Conservation (phyloP, 768 basidiomycete genomes). For the Suillus bovinus region DNA sequence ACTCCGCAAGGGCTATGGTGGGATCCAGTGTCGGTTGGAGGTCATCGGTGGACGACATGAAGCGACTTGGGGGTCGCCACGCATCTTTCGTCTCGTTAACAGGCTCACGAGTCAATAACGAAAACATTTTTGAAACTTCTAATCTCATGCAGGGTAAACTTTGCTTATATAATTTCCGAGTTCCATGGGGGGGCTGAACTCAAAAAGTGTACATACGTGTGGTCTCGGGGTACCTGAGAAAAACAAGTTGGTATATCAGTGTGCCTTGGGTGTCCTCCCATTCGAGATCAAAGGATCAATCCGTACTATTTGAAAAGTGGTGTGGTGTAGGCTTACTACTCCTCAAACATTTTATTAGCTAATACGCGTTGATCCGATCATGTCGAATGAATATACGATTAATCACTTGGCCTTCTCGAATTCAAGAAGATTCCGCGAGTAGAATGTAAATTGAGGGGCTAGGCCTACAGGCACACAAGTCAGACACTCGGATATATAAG, state of each 20-base stretch:
- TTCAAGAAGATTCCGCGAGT: not conserved
- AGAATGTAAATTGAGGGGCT: not conserved
- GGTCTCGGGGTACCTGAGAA: constrained; percentile 4
- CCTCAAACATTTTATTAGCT: too few species aligned
- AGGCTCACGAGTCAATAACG: constrained; percentile 2
- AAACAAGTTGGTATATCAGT: not conserved
- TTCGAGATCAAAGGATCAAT: too few species aligned
- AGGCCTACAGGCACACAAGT: constrained; percentile 1
- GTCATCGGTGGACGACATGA: constrained; percentile 28
- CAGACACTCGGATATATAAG: not conserved
- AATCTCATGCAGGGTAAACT: not conserved
- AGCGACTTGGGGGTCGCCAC: constrained; percentile 22
- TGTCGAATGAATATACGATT: too few species aligned
- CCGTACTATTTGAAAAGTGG: too few species aligned
- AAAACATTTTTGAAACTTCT: constrained; percentile 3
- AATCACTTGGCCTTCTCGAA: not conserved
- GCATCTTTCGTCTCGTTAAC: constrained; percentile 16
- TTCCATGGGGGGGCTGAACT: constrained; percentile 14
- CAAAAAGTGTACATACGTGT: constrained; percentile 1
- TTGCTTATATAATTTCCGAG: constrained; percentile 23
- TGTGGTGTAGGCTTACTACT: too few species aligned
- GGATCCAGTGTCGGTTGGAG: constrained; percentile 15
- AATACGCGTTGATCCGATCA: constrained; percentile 8
- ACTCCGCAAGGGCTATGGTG: constrained; percentile 32
- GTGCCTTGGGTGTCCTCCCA: too few species aligned